Base-by-base conservation (phyloP, 2,329 filamentous ascomycete species). In the Aspergillus ochraceoroseus region DNA sequence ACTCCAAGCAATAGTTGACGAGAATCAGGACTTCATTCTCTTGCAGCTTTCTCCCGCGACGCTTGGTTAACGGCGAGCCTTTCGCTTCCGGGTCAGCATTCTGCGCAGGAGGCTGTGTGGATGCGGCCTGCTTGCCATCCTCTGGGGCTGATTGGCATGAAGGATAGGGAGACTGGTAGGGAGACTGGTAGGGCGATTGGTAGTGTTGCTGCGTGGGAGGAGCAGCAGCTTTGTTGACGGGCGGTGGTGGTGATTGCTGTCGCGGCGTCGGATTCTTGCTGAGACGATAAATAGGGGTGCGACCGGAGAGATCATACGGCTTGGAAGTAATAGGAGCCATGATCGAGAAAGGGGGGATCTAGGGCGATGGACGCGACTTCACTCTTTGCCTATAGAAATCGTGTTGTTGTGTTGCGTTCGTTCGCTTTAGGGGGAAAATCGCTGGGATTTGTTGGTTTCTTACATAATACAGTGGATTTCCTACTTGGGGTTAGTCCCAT, bases 271-370 rank as follows among this genome's bases (percentile, higher is more conserved):
- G 15, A 9, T 28, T 39, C 13, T 44, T 44, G 26, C 13, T 32
- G 25, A 44, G 41, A 22, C 41, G 41, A 28, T 44, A 44, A 27
- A 44, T 44, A 3, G 41, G 41, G 2, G 41, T 44, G 26, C 41
- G 41, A 13, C 41, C 41, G n/a, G 41, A 44, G 25, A 44, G 36
- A 32, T 44, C 41, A 11, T 31, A 32, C 5, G 35, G 28, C 23
- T 26, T 30, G 20, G 20, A 22, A 9, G 27, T 44, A 30, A 44
- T 27, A 5, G 35, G 41, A 12, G 41, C 41, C 41, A 44, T 44
- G 25, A 11, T 29, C 20, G 14, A 26, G 25, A 30, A 26, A 6
- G 11, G 5, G 33, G 23, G 22, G 35, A n/a, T n/a, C n/a, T n/a
- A n/a, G n/a, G n/a, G n/a, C n/a, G n/a, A n/a, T n/a, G n/a, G n/a